These are phyloP conservation scores for Corymbia maculata DNA, from an alignment of 345 rosid species.

Conservation along the genomic window DNA sequence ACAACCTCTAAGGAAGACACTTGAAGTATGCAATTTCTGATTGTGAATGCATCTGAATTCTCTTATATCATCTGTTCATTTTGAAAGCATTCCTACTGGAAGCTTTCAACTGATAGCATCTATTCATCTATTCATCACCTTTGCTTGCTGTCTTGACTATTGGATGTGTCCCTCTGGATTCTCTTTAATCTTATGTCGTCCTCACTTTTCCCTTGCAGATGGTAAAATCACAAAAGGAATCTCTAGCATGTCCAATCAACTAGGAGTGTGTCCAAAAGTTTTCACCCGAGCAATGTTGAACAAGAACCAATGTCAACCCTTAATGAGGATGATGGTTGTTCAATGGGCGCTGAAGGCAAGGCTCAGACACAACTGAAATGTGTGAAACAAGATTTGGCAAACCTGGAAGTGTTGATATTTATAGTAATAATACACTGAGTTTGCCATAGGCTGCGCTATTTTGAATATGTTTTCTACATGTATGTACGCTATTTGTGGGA, in stretches of 20 bases:
- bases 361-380: background rate
- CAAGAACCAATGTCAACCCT: background rate
- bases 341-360: too few relatives aligned
- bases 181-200: too few relatives aligned
- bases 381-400: background rate
- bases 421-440: background rate
- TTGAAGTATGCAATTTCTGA: background rate
- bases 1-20: background rate
- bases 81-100: background rate
- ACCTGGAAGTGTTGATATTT: rapidly evolving
- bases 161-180: rapidly evolving
- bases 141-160: too few relatives aligned
- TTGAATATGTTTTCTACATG: background rate
- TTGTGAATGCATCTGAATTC: background rate
- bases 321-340: background rate
- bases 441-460: rapidly evolving
- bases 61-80: background rate
- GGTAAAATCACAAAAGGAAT: background rate
- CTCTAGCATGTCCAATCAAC: too few relatives aligned
- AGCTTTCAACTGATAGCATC: background rate
- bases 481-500: background rate
- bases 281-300: rapidly evolving
- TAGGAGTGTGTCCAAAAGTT: too few relatives aligned
- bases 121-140: background rate
- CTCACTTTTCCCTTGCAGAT: too few relatives aligned